phyloP scores from a whole-genome alignment of 2,329 filamentous ascomycete species.

The Ophiostoma australiae region DNA sequence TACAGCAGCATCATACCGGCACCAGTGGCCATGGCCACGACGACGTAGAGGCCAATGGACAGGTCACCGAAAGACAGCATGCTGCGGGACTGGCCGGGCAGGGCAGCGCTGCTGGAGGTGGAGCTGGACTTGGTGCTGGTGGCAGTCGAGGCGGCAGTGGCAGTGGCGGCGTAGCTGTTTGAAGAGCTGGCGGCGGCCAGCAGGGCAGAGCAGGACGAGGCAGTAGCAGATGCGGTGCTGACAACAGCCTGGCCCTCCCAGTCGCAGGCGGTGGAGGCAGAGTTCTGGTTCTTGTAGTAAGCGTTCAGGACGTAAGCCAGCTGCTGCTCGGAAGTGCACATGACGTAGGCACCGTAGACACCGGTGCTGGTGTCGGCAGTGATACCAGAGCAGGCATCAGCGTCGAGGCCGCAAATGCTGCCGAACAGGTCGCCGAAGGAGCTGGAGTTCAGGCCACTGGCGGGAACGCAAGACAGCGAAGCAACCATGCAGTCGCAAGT shows the following conservation, averaged over 20 bases:
- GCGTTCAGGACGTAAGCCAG: slow-evolving; percentile 68
- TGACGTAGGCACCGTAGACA: slow-evolving; percentile 70
- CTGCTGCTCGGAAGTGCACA: slow-evolving; percentile 67
- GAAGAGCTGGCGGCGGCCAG: slow-evolving; percentile 59
- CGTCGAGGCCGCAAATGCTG: slow-evolving; percentile 60
- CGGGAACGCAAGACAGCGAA: slow-evolving; percentile 65
- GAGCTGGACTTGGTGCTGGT: slow-evolving; percentile 30
- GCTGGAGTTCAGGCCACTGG: slow-evolving; percentile 50
- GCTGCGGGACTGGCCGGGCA: slow-evolving; percentile 37
- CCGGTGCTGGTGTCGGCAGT: slow-evolving; percentile 61
- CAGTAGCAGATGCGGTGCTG: slow-evolving; percentile 41
- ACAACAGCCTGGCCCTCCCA: slow-evolving; percentile 64
- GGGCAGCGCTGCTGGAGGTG: slow-evolving; percentile 36
- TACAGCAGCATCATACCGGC: slow-evolving; percentile 53
- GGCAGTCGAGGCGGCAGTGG: slow-evolving; percentile 42
- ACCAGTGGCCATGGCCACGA: slow-evolving; percentile 49
- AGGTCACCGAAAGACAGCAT: slow-evolving; percentile 45
- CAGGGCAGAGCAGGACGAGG: slow-evolving; percentile 52
- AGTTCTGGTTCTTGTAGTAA: slow-evolving; percentile 60
- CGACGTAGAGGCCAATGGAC: slow-evolving; percentile 47
- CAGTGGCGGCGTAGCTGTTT: slow-evolving; percentile 45
- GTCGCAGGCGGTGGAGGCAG: slow-evolving; percentile 57
- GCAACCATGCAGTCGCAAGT: slow-evolving; percentile 84
- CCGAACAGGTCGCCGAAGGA: slow-evolving; percentile 66
- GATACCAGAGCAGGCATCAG: slow-evolving; percentile 62